Evolutionary conservation across 2,329 filamentous ascomycete species (phyloP).

Genomic region (Emergomyces pasteurianus): DNA sequence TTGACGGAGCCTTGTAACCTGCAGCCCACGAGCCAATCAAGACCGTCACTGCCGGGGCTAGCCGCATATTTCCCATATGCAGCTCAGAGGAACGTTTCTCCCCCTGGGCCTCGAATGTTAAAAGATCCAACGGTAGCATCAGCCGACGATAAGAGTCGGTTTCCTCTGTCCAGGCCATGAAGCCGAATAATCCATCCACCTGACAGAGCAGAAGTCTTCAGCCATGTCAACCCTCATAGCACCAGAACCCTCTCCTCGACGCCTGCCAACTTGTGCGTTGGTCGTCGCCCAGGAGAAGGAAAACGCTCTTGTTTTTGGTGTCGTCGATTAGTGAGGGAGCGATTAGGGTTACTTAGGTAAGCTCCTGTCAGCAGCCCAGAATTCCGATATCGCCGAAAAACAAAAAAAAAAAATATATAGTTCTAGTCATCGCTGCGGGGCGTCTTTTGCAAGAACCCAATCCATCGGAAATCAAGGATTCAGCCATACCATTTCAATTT

Average conservation of each 20-base stretch:
- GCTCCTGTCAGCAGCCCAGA: not conserved
- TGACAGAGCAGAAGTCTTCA: not conserved
- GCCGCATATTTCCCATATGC: not conserved
- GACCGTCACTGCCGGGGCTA: not conserved
- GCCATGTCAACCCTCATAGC: not conserved
- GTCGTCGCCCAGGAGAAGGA: not conserved
- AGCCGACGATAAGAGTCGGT: not conserved
- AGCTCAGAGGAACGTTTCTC: not conserved
- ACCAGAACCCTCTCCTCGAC: not conserved
- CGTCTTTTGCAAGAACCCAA: not conserved
- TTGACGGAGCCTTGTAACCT: not conserved
- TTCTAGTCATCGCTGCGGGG: not conserved
- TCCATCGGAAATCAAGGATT: not conserved
- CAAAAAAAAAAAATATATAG: not conserved
- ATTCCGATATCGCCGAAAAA: not conserved
- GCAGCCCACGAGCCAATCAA: not conserved
- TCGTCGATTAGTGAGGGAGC: not conserved
- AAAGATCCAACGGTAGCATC: not conserved
- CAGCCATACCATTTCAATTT: not conserved
- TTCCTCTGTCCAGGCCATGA: not conserved
- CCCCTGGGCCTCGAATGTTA: not conserved
- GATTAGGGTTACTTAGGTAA: slow-evolving; percentile 25
- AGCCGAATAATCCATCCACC: not conserved
- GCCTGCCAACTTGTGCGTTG: not conserved
- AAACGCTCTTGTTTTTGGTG: not conserved